phyloP scores from a whole-genome alignment of 306 rosid species.

The Urtica urens region DNA sequence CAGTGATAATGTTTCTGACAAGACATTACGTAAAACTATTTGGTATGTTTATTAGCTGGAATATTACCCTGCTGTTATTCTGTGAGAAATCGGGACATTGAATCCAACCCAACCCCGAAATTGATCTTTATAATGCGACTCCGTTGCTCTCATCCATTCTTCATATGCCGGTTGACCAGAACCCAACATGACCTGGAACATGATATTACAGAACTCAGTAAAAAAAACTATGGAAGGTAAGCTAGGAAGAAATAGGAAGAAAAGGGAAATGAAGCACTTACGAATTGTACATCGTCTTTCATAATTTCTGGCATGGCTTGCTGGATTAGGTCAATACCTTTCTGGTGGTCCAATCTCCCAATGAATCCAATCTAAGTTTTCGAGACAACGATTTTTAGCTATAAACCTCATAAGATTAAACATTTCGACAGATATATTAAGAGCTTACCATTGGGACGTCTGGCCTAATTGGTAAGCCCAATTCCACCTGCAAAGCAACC shows the following conservation, averaged over 20 bases:
- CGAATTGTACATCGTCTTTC: conserved; percentile 77
- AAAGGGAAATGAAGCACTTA: conserved; percentile 29
- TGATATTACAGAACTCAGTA: neutral
- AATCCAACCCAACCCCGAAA: conserved; percentile 94
- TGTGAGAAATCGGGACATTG: conserved; percentile 77
- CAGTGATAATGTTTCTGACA: neutral
- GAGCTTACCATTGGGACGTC: conserved; percentile 64
- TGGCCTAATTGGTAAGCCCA: conserved; percentile 62
- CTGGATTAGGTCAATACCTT: conserved; percentile 72
- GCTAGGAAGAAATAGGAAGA: neutral
- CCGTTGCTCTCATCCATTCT: conserved; percentile 86
- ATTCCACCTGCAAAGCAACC: conserved; percentile 63
- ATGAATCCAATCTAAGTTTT: conserved; percentile 69
- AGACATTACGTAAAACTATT: neutral
- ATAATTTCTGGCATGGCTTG: conserved; percentile 49
- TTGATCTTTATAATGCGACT: conserved; percentile 46
- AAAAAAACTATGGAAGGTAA: neutral
- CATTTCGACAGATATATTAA: neutral
- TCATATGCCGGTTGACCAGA: conserved; percentile 53
- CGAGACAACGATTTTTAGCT: too few species aligned
- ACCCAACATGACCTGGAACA: conserved; percentile 81
- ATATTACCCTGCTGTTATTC: conserved; percentile 81
- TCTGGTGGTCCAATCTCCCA: conserved; percentile 83
- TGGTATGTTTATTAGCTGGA: neutral
- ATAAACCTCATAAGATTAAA: too few species aligned